phyloP scores from a whole-genome alignment of 2,329 filamentous ascomycete genomes.

The Aspergillus brasiliensis region DNA sequence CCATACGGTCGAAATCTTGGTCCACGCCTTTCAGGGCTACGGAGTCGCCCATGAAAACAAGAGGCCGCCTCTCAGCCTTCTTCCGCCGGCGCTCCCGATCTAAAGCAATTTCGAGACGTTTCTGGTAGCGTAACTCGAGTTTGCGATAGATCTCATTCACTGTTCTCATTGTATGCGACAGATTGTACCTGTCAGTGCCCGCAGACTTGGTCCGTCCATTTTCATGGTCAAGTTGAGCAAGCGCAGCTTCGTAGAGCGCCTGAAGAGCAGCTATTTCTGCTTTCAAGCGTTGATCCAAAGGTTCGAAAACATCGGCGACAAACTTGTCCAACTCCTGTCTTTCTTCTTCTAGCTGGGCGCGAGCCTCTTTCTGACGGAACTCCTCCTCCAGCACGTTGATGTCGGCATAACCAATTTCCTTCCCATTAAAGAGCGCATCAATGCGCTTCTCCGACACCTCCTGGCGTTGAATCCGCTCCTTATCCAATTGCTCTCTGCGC shows the following conservation, averaged over 20 bases:
- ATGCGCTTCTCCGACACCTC: constrained; percentile 56
- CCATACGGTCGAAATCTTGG: constrained; percentile 53
- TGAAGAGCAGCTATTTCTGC: constrained; percentile 53
- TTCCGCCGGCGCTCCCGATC: constrained; percentile 59
- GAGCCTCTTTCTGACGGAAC: constrained; percentile 56
- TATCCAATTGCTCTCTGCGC: constrained; percentile 50
- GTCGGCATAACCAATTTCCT: constrained; percentile 61
- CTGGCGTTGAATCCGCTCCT: constrained; percentile 52
- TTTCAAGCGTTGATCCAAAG: constrained; percentile 52
- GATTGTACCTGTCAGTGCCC: constrained; percentile 34
- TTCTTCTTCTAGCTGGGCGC: constrained; percentile 56
- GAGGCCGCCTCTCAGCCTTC: constrained; percentile 55
- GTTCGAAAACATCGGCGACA: constrained; percentile 53
- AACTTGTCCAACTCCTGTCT: constrained; percentile 55
- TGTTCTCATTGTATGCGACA: constrained; percentile 49
- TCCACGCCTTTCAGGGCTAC: constrained; percentile 53
- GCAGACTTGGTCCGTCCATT: constrained; percentile 38
- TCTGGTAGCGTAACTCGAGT: constrained; percentile 53
- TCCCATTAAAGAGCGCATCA: constrained; percentile 57
- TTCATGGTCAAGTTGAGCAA: constrained; percentile 45
- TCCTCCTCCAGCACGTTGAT: constrained; percentile 58
- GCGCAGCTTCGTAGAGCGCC: constrained; percentile 48
- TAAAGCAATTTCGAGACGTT: constrained; percentile 52
- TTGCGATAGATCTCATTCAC: constrained; percentile 50
- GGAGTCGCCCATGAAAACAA: constrained; percentile 56